Evolutionary conservation across 805 yeast genomes (phyloP), one percentile per base, ranked within the genome.

Genomic region (Metschnikowia rubicola): DNA sequence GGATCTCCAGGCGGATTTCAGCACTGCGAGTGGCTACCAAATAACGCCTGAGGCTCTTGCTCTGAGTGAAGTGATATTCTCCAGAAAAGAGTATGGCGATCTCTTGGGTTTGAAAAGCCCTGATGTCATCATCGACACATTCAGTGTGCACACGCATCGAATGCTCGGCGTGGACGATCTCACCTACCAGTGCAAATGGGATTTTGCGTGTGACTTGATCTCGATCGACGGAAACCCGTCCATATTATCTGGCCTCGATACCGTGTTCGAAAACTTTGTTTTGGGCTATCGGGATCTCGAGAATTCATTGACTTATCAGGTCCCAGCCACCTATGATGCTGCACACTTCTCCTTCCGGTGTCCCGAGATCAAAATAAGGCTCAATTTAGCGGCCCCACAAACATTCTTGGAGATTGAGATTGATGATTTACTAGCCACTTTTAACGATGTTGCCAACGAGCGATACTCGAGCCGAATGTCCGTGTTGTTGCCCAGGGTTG

Each of bases 131-230:
- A 73, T 87, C 41, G 86, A 84, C 58, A 82, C 84, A 0, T 60
- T 86, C 10, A 59, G 75, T 2, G 73, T 88, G 21, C 95, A 88
- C 63, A 95, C 96, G 1, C 96, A 92, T 63, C 74, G 98, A 58
- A 82, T 91, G 83, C 89, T 89, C 70, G 99, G 99, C 0, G 62
- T 89, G 2, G 70, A 74, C 8, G 96, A 88, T 60, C 89, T 92
- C 0, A 88, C 97, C 0, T 94, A 88, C 61, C 81, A 79, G 53
- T 90, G 97, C 58, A 84, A 87, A 50, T 94, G 99, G 99, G 91
- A 86, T 49, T 80, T 94, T 55, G 79, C 77, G 28, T 60, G 85
- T 1, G 96, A 91, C 9, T 71, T 69, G 4, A 66, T 90, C 4
- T 47, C 56, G 1, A 64, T 88, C 10, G 75, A 80, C 46, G 78